These are phyloP conservation scores for Mychonastes homosphaera DNA, from an alignment of 139 green algal species.

Conservation along the genomic window DNA sequence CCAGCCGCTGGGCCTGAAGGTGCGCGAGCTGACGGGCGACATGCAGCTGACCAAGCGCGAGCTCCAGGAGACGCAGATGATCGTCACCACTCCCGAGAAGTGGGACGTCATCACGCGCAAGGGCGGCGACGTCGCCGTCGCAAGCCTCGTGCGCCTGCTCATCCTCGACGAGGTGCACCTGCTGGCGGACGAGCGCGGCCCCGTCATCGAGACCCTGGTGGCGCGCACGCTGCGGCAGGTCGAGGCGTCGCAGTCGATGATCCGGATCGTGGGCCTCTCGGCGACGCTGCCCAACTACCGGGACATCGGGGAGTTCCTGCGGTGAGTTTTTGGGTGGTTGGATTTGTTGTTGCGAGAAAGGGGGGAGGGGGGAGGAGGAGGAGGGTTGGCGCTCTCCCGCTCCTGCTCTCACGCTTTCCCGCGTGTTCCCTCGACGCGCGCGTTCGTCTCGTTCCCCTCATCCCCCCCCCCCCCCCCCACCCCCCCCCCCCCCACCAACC, in stretches of 20 bases:
- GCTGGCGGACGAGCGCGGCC: slow-evolving; percentile 91
- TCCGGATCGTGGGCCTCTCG: slow-evolving; percentile 94
- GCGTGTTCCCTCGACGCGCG: too few species aligned
- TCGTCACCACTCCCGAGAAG: slow-evolving; percentile 98
- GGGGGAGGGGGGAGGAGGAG: too few species aligned
- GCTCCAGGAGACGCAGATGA: slow-evolving; percentile 94
- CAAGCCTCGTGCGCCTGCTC: slow-evolving; percentile 69
- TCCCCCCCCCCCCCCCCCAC: neutral
- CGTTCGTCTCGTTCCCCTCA: neutral
- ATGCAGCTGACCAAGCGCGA: slow-evolving; percentile 94
- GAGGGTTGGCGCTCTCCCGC: slow-evolving; percentile 26
- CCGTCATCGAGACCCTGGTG: slow-evolving; percentile 96
- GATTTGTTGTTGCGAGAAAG: too few species aligned
- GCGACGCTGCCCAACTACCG: slow-evolving; percentile 96
- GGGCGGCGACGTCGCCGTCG: slow-evolving; percentile 61
- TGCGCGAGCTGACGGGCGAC: slow-evolving; percentile 88
- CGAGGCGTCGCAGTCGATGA: slow-evolving; percentile 91
- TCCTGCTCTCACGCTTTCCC: slow-evolving; percentile 76
- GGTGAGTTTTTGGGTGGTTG: too few species aligned
- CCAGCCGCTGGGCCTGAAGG: slow-evolving; percentile 56
- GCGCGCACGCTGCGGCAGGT: slow-evolving; percentile 90
- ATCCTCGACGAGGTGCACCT: slow-evolving; percentile 92
- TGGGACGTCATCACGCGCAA: slow-evolving; percentile 99
- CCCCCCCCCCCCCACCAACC: neutral
- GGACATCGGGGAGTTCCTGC: slow-evolving; percentile 89